phyloP scores from a whole-genome alignment of 225 moss, liverwort and hornwort genomes.

The Lunularia cruciata region DNA sequence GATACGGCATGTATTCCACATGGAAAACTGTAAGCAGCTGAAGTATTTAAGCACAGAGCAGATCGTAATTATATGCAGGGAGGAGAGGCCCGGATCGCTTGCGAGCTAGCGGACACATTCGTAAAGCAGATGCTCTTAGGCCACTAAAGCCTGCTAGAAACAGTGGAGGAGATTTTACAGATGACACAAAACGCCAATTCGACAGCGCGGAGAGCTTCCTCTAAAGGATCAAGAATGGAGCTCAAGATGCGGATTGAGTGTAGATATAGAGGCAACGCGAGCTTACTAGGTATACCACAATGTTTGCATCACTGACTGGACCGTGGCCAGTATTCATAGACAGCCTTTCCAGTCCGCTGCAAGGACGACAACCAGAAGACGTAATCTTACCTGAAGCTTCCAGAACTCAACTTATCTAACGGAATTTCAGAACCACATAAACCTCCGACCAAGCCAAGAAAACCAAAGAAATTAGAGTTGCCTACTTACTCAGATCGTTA shows the following conservation, averaged over 20 bases:
- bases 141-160: neutral
- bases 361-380: neutral
- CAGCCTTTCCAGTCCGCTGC: neutral
- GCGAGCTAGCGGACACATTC: too few relatives aligned
- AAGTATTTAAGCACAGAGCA: neutral
- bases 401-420: constrained; percentile 14
- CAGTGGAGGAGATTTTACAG: neutral
- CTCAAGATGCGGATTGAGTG: neutral
- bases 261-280: neutral
- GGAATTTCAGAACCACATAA: neutral
- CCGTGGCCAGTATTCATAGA: neutral
- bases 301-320: neutral
- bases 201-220: neutral
- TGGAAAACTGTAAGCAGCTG: neutral
- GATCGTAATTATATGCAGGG: neutral
- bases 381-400: constrained; percentile 17
- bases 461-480: neutral
- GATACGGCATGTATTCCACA: neutral
- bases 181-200: neutral
- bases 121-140: neutral
- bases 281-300: neutral
- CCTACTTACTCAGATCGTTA: neutral
- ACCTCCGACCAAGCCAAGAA: neutral
- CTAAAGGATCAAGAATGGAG: neutral
- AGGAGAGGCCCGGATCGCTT: neutral